Evolutionary conservation across 306 rosid genomes (phyloP).

Genomic region (Quercus alba): DNA sequence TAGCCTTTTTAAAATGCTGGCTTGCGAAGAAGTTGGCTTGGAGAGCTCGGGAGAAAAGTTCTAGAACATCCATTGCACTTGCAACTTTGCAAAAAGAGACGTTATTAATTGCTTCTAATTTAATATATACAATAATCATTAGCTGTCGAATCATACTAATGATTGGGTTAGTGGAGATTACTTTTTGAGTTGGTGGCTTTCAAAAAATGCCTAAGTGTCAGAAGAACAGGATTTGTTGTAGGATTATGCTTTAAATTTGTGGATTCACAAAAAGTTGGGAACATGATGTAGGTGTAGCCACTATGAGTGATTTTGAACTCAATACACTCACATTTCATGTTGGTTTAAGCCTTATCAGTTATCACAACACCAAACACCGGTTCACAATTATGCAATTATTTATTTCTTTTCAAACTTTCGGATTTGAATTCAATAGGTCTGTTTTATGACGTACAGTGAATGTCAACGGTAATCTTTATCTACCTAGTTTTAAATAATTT

Average conservation of each 20-base stretch:
- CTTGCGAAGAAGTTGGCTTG: not conserved
- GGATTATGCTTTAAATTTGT: not conserved
- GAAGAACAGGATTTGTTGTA: not conserved
- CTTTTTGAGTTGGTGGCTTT: not conserved
- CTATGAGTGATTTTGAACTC: not conserved
- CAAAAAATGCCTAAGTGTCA: not conserved
- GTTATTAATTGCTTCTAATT: not conserved
- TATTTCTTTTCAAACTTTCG: no score
- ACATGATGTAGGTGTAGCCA: not conserved
- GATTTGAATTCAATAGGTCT: no score
- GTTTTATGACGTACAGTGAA: no score
- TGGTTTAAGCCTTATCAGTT: not conserved
- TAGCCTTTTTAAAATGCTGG: no score
- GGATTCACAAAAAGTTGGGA: not conserved
- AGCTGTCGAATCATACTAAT: not conserved
- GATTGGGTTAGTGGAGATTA: not conserved
- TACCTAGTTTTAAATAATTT: no score
- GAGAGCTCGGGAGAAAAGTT: not conserved
- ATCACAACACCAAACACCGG: no score
- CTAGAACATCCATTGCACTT: not conserved
- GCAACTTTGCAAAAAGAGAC: not conserved
- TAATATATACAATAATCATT: no score
- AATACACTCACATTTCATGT: not conserved
- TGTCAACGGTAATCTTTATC: no score
- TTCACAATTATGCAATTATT: no score